phyloP scores from a whole-genome alignment of 495 filamentous ascomycete genomes.

The Cercophora sp. region DNA sequence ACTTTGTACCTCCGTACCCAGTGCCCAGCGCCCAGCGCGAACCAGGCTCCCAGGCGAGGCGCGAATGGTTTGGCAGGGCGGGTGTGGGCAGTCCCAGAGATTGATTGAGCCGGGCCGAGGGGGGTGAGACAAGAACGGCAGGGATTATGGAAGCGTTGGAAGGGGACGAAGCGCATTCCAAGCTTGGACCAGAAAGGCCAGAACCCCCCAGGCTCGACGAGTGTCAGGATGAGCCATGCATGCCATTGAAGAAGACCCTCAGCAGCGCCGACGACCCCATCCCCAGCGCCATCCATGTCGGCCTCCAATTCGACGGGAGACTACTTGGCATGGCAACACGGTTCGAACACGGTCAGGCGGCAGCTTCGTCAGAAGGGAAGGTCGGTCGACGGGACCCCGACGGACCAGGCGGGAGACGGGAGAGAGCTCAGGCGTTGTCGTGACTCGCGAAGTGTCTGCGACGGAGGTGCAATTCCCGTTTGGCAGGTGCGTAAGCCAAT shows the following conservation, averaged over 20 bases:
- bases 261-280: too few species aligned
- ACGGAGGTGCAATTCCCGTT: constrained; percentile 5
- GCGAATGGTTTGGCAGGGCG: constrained; percentile 4
- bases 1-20: constrained; percentile 5
- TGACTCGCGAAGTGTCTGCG: background rate
- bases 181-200: constrained; percentile 2
- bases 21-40: background rate
- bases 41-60: background rate
- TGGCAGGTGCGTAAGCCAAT: background rate
- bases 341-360: too few species aligned
- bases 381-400: too few species aligned
- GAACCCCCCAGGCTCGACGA: background rate
- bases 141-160: constrained; percentile 14
- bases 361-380: too few species aligned
- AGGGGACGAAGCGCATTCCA: constrained; percentile 6
- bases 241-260: too few species aligned
- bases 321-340: too few species aligned
- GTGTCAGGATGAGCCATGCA: too few species aligned
- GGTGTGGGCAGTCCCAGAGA: constrained; percentile 7
- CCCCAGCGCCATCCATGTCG: too few species aligned
- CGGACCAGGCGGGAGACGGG: too few species aligned
- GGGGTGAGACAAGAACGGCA: constrained; percentile 11
- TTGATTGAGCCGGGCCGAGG: constrained; percentile 17
- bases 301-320: too few species aligned
- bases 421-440: too few species aligned